phyloP scores from a whole-genome alignment of 2,329 filamentous ascomycete species.

The Neofusicoccum umdonicola region DNA sequence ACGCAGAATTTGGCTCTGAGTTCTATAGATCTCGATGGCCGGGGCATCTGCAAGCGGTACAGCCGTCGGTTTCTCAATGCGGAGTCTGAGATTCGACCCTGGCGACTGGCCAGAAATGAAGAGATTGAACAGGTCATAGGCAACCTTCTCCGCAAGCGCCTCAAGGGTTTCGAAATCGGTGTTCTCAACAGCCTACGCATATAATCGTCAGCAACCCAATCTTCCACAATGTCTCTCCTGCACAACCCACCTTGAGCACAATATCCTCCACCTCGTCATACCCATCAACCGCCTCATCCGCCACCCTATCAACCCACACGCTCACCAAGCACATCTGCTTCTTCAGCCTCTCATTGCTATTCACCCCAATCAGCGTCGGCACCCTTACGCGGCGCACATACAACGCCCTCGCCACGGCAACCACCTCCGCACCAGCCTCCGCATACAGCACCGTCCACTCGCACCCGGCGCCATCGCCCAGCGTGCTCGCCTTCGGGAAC shows the following conservation, averaged over 20 bases:
- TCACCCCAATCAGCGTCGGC: conserved; percentile 70
- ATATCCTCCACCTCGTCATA: conserved; percentile 58
- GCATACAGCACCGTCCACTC: conserved; percentile 13
- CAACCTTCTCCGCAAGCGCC: conserved; percentile 37
- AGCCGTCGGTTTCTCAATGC: conserved; percentile 70
- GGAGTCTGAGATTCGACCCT: conserved; percentile 57
- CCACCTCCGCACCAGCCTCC: conserved; percentile 59
- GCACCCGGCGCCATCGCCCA: conserved; percentile 61
- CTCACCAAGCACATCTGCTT: conserved; percentile 67
- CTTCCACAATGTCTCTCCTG: background rate
- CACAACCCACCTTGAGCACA: conserved; percentile 57
- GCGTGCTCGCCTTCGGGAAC: conserved; percentile 67
- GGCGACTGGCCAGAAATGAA: conserved; percentile 31
- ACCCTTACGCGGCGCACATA: conserved; percentile 59
- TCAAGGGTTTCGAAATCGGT: conserved; percentile 50
- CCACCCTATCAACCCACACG: conserved; percentile 59
- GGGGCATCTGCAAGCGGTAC: conserved; percentile 71
- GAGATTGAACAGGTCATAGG: conserved; percentile 43
- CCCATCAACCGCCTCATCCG: conserved; percentile 45
- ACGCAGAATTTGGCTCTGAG: background rate
- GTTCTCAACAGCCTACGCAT: conserved; percentile 38
- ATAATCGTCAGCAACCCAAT: background rate
- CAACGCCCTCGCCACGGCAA: conserved; percentile 30
- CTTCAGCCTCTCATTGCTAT: conserved; percentile 63
- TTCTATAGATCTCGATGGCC: conserved; percentile 57